These are phyloP conservation scores for Antrodiella citrinella DNA, from an alignment of 768 basidiomycete genomes.

Conservation along the genomic window DNA sequence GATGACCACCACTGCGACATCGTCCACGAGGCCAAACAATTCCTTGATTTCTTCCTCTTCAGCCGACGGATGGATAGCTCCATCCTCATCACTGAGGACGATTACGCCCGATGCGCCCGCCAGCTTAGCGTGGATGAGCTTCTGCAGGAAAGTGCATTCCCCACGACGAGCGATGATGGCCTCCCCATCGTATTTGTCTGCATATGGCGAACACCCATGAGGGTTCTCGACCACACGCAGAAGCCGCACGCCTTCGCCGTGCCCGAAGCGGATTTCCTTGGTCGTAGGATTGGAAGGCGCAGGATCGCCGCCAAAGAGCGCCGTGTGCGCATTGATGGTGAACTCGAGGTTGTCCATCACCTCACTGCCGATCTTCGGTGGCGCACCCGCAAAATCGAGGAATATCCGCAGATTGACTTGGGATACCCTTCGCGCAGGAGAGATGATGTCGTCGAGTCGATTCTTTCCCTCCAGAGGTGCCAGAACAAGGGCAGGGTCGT, in stretches of 20 bases:
- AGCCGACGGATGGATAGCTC: conserved; percentile 58
- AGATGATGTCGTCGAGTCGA: conserved; percentile 15
- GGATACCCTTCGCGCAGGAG: conserved; percentile 13
- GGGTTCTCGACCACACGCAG: conserved; percentile 43
- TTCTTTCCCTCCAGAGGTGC: conserved; percentile 22
- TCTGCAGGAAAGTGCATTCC: conserved; percentile 82
- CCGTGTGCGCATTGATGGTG: conserved; percentile 52
- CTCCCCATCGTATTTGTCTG: conserved; percentile 37
- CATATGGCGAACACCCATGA: conserved; percentile 55
- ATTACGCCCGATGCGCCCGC: conserved; percentile 76
- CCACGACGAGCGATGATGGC: conserved; percentile 67
- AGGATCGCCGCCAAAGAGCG: conserved; percentile 64
- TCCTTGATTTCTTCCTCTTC: conserved; percentile 45
- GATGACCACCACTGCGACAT: conserved; percentile 54
- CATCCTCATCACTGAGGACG: conserved; percentile 59
- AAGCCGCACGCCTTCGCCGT: conserved; percentile 45
- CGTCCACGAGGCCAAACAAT: conserved; percentile 44
- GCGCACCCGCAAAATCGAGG: conserved; percentile 41
- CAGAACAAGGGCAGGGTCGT: conserved; percentile 49
- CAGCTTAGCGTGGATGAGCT: conserved; percentile 58
- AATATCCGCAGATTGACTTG: conserved; percentile 56
- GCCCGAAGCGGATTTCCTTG: conserved; percentile 36
- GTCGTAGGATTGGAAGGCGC: conserved; percentile 20
- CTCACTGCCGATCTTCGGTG: conserved; percentile 20
- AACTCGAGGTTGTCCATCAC: conserved; percentile 27